Conservation (phyloP, 225 moss, liverwort and hornwort genomes). For the Physcomitrellopsis africana region DNA sequence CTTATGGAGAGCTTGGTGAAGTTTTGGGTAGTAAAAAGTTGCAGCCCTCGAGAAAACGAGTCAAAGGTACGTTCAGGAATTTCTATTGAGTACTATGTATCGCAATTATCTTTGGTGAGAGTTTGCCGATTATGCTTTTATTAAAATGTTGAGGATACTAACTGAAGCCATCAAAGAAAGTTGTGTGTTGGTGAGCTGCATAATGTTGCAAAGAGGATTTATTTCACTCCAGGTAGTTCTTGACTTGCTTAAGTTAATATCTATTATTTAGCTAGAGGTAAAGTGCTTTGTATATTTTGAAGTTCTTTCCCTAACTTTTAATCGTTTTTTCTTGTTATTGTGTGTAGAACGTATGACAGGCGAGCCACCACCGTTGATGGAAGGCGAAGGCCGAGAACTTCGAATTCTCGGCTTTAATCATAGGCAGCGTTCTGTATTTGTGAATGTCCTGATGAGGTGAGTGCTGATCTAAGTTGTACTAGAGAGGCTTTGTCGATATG, state of each 20-base stretch:
- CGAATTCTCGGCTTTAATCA: slow-evolving; percentile 91
- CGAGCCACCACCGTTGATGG: slow-evolving; percentile 91
- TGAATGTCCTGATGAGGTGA: slow-evolving; percentile 97
- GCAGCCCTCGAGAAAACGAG: slow-evolving; percentile 75
- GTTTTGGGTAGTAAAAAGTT: slow-evolving; percentile 57
- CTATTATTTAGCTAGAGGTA: not conserved
- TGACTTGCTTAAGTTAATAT: not conserved
- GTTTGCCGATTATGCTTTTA: slow-evolving; percentile 5
- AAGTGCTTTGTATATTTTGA: not conserved
- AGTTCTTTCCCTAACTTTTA: not conserved
- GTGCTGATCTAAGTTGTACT: slow-evolving; percentile 6
- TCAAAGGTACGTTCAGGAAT: slow-evolving; percentile 59
- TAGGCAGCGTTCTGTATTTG: slow-evolving; percentile 89
- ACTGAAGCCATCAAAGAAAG: not conserved
- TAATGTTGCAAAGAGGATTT: not conserved
- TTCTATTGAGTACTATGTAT: not conserved
- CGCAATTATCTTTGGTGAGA: slow-evolving; percentile 3
- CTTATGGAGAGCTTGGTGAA: slow-evolving; percentile 68
- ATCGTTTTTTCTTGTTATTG: slow-evolving; percentile 11
- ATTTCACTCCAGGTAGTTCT: not conserved
- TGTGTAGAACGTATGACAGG: slow-evolving; percentile 54
- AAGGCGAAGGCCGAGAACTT: slow-evolving; percentile 89
- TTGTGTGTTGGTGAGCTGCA: not conserved
- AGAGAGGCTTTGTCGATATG: not conserved
- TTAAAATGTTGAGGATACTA: not conserved